These are phyloP conservation scores for Corynespora cassiicola DNA, from an alignment of 2,329 filamentous ascomycete species.

Conservation along the genomic window DNA sequence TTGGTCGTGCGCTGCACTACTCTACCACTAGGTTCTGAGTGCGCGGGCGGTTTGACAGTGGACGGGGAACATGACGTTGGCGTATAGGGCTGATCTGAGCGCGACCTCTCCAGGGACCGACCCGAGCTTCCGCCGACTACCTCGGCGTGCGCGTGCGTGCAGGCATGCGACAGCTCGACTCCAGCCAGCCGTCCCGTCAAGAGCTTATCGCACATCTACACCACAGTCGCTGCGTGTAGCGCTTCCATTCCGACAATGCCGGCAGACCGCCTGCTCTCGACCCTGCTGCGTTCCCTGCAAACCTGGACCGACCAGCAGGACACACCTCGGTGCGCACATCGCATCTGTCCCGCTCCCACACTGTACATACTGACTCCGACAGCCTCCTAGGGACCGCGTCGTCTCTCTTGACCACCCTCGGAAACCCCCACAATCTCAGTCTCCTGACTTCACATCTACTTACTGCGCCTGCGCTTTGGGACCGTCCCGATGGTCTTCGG, in stretches of 20 bases:
- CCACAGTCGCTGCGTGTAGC: no score
- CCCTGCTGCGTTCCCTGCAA: conserved; percentile 69
- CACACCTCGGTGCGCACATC: conserved; percentile 59
- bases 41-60: no score
- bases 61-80: no score
- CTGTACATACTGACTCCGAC: conserved; percentile 27
- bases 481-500: conserved; percentile 64
- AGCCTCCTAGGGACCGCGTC: conserved; percentile 69
- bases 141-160: conserved; percentile 34
- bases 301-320: conserved; percentile 65
- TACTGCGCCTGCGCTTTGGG: conserved; percentile 75
- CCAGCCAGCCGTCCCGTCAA: no score
- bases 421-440: conserved; percentile 77
- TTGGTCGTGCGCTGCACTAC: not conserved
- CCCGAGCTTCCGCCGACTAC: conserved; percentile 21
- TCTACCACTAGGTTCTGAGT: no score
- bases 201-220: no score
- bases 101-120: no score
- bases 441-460: conserved; percentile 76
- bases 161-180: no score
- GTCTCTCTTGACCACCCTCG: conserved; percentile 71
- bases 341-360: conserved; percentile 9
- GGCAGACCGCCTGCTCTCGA: conserved; percentile 70
- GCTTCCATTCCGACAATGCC: conserved; percentile 70
- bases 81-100: conserved; percentile 5